Base-by-base conservation (phyloP, 139 green algal genomes). In the Cymbomonas tetramitiformis region DNA sequence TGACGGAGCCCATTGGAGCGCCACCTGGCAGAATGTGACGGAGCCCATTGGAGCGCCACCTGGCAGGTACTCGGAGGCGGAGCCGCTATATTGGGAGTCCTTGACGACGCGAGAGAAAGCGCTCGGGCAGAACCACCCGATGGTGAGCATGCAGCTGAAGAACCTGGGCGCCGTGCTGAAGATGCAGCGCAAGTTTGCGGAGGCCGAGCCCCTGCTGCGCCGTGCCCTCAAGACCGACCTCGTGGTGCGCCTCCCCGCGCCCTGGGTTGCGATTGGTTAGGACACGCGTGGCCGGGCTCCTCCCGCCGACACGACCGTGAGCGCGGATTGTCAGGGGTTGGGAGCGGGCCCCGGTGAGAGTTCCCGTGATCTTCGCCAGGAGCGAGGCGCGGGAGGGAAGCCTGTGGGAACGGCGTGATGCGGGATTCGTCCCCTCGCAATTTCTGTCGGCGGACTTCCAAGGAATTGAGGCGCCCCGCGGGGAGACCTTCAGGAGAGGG, bases 221-320 rank as follows among this genome's bases (percentile, higher is more conserved):
- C 7, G 30, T 5, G 51, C 51, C 6, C n/a, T 58, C 30, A 18
- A 21, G 30, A 58, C 46, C 30, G 51, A 58, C 30, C 15, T 34
- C 31, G 32, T 10, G 26, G 31, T 33, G 4, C 31, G 51, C 5
- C 4, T 6, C 4, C 23, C 15, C 18, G 21, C 25, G 15, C 53
- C 53, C 23, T 51, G 23, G 7, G 18, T 61, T 24, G 33, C 53
- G 8, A 61, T 61, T 15, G 38, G 53, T 23, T 7, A 38, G 6
- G 38, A 48, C 31, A 61, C n/a, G 50, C 34, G 38, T 61, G 21
- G 53, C 32, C 5, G 53, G 50, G 33, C 34, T 61, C 12, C 50
- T 40, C 34, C 53, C 38, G 21, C 38, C 49, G 19, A 19, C 21
- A 24, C 19, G 53, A 5, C 53, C 21, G 12, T 26, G 38, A 25